Percentiles rank a stretch among this genome's conserved stretches.
phyloP scores from a whole-genome alignment of 495 filamentous ascomycete species.

The Neurospora sp. region DNA sequence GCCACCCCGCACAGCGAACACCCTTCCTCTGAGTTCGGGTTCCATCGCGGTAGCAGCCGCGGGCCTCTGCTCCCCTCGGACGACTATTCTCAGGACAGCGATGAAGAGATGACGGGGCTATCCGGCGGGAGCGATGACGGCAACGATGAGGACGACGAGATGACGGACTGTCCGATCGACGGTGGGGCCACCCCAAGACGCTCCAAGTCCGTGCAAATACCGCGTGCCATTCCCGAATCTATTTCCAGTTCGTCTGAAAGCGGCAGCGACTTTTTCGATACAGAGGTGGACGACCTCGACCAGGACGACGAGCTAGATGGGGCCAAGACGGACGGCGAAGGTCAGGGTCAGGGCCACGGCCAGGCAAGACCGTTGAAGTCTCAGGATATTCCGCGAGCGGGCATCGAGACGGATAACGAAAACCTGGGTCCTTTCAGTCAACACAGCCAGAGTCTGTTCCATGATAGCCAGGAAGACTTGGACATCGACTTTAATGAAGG shows the following conservation, averaged over 20 bases:
- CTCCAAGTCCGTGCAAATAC: conserved; percentile 1
- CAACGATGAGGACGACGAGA: conserved; percentile 8
- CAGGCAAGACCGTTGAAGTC: conserved; percentile 7
- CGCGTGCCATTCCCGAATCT: background rate
- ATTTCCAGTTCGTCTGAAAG: background rate
- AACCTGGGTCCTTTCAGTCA: background rate
- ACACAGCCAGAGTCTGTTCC: background rate
- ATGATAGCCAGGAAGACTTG: conserved; percentile 10
- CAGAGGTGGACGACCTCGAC: conserved; percentile 6
- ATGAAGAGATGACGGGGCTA: conserved; percentile 7
- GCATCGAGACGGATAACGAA: conserved; percentile 21
- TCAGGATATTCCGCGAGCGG: conserved; percentile 35
- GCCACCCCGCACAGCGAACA: conserved; percentile 46
- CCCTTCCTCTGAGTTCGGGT: conserved; percentile 11
- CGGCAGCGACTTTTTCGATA: background rate
- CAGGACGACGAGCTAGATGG: conserved; percentile 26
- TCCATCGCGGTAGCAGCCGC: conserved; percentile 13
- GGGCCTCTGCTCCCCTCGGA: conserved; percentile 4
- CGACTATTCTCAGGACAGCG: conserved; percentile 12
- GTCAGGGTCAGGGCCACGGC: background rate
- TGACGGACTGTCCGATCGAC: background rate
- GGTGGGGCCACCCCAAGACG: background rate
- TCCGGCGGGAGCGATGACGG: conserved; percentile 6
- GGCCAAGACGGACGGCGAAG: conserved; percentile 22
- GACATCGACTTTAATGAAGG: background rate